phyloP scores from a whole-genome alignment of 2,329 filamentous ascomycete species.

The Chaetomiaceae sp. region DNA sequence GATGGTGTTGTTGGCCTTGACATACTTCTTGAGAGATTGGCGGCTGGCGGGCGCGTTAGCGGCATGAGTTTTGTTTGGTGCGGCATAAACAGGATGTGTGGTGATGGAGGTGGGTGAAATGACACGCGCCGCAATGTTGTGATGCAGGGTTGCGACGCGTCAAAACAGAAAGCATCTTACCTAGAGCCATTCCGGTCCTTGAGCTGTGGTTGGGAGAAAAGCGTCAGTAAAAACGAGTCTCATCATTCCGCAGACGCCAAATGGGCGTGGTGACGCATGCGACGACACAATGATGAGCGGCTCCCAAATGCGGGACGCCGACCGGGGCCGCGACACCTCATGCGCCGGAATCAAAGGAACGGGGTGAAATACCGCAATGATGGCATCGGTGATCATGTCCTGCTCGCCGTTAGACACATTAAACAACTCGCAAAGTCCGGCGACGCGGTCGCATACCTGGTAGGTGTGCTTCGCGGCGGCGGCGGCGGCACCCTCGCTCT shows the following conservation, averaged over 20 bases:
- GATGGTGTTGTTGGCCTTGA: constrained; percentile 51
- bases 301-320: constrained; percentile 18
- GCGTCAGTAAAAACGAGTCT: constrained; percentile 37
- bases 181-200: constrained; percentile 60
- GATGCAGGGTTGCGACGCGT: constrained; percentile 13
- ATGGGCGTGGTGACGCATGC: constrained; percentile 3
- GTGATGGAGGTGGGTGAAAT: neutral
- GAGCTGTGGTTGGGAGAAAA: constrained; percentile 42
- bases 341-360: constrained; percentile 37
- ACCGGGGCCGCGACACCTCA: constrained; percentile 29
- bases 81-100: constrained; percentile 16
- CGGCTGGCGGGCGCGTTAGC: constrained; percentile 41
- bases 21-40: constrained; percentile 59
- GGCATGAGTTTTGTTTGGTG: constrained; percentile 10
- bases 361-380: constrained; percentile 51
- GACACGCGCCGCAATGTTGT: constrained; percentile 7
- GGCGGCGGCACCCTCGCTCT: constrained; percentile 37
- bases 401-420: constrained; percentile 37
- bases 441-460: constrained; percentile 45
- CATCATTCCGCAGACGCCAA: neutral
- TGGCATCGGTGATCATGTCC: constrained; percentile 62
- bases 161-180: constrained; percentile 29
- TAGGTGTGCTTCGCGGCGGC: constrained; percentile 49
- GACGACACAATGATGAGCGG: neutral
- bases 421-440: constrained; percentile 6